phyloP scores from a whole-genome alignment of 2,329 filamentous ascomycete species.

The Colletotrichum abscissum region DNA sequence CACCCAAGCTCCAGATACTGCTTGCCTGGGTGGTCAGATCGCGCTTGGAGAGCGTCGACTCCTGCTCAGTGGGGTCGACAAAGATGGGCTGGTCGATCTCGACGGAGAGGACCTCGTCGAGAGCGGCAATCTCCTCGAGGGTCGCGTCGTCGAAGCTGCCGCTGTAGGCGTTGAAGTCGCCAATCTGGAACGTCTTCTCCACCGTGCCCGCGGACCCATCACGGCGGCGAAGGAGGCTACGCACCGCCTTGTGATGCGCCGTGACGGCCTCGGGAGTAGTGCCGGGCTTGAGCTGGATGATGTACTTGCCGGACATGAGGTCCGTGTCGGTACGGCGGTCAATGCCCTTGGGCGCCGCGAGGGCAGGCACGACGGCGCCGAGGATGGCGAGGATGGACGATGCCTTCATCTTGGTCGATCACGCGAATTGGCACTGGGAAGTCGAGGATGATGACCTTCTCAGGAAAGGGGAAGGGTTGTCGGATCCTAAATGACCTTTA shows the following conservation, averaged over 20 bases:
- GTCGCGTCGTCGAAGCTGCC: constrained; percentile 53
- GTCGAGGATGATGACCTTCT: not conserved
- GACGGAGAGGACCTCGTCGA: constrained; percentile 45
- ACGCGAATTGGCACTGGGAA: not conserved
- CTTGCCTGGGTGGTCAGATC: constrained; percentile 36
- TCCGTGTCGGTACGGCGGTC: not conserved
- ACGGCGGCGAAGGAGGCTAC: constrained; percentile 47
- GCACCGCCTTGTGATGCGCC: constrained; percentile 42
- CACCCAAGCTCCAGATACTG: constrained; percentile 45
- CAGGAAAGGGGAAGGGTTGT: not conserved
- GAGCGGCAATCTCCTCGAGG: constrained; percentile 50
- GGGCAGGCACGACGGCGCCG: constrained; percentile 8
- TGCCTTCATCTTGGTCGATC: constrained; percentile 23
- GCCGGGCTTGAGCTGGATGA: constrained; percentile 56
- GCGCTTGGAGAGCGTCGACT: constrained; percentile 1
- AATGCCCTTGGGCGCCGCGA: constrained; percentile 20
- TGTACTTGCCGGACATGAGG: constrained; percentile 54
- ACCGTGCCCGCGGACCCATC: constrained; percentile 43
- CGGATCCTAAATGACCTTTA: not conserved
- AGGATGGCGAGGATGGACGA: constrained; percentile 12
- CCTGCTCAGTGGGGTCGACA: constrained; percentile 5
- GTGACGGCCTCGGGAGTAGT: constrained; percentile 40
- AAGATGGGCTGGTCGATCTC: constrained; percentile 43
- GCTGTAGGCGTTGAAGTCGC: constrained; percentile 53
- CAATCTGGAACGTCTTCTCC: constrained; percentile 38